Percentiles rank a stretch among this genome's conserved stretches.
Conservation (phyloP, 176 grass and related monocot genomes). For the Pharus latifolius region DNA sequence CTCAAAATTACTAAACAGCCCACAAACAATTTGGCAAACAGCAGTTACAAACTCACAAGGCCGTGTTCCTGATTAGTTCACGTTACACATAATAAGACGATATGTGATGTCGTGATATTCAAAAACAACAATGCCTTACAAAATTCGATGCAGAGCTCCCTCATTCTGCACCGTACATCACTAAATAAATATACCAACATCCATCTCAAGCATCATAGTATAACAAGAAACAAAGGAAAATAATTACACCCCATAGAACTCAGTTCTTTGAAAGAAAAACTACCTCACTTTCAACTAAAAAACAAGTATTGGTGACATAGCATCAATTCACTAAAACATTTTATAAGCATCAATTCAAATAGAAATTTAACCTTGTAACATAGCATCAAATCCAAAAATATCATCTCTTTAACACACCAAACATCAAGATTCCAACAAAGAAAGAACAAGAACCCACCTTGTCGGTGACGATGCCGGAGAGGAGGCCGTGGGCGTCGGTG, state of each 20-base stretch:
- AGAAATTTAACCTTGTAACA: slow-evolving; percentile 13
- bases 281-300: no score
- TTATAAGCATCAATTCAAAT: no score
- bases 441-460: slow-evolving; percentile 36
- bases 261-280: no score
- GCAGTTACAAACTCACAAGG: background rate
- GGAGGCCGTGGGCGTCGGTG: slow-evolving; percentile 81
- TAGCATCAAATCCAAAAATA: slow-evolving; percentile 1
- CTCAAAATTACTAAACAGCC: background rate
- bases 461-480: slow-evolving; percentile 95
- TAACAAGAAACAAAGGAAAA: background rate
- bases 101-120: no score
- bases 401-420: background rate
- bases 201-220: background rate
- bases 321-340: no score
- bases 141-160: background rate
- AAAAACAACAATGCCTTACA: background rate
- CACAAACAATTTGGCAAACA: background rate
- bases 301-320: no score
- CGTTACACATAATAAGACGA: background rate
- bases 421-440: background rate
- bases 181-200: background rate
- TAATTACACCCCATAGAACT: no score
- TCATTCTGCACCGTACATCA: background rate
- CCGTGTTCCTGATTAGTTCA: background rate